Conservation (phyloP, 139 green algal genomes). For the Chlamydomonas asymmetrica region DNA sequence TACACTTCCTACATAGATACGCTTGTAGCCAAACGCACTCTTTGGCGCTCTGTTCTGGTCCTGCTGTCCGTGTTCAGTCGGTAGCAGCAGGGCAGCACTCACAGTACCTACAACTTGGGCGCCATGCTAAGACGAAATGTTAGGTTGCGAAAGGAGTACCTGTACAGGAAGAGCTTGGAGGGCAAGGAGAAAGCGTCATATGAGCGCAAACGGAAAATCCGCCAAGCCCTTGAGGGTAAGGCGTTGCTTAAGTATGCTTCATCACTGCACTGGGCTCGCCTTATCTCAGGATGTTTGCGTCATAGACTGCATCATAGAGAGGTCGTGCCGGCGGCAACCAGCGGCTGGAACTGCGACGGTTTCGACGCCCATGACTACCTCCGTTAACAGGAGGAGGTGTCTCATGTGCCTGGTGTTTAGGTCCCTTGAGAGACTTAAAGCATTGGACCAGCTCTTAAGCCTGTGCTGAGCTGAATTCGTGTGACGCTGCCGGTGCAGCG, state of each 20-base stretch:
- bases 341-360: neutral
- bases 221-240: slow-evolving; percentile 81
- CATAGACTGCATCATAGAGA: neutral
- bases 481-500: too few species aligned
- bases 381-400: neutral
- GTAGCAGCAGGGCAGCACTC: too few species aligned
- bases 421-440: too few species aligned
- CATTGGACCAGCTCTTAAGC: too few species aligned
- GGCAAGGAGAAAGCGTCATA: slow-evolving; percentile 90
- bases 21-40: too few species aligned
- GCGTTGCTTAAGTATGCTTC: neutral
- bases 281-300: neutral
- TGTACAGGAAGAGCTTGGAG: slow-evolving; percentile 95
- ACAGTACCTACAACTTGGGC: neutral
- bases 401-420: too few species aligned
- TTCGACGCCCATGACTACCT: neutral
- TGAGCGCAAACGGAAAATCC: slow-evolving; percentile 93
- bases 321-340: neutral
- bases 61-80: too few species aligned
- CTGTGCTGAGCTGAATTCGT: too few species aligned
- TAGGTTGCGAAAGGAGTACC: slow-evolving; percentile 90
- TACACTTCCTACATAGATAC: too few species aligned
- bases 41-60: too few species aligned
- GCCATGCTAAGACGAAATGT: slow-evolving; percentile 76
- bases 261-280: neutral